Evolutionary conservation across 768 basidiomycete genomes (phyloP).

Genomic region (Tulasnella sp.): DNA sequence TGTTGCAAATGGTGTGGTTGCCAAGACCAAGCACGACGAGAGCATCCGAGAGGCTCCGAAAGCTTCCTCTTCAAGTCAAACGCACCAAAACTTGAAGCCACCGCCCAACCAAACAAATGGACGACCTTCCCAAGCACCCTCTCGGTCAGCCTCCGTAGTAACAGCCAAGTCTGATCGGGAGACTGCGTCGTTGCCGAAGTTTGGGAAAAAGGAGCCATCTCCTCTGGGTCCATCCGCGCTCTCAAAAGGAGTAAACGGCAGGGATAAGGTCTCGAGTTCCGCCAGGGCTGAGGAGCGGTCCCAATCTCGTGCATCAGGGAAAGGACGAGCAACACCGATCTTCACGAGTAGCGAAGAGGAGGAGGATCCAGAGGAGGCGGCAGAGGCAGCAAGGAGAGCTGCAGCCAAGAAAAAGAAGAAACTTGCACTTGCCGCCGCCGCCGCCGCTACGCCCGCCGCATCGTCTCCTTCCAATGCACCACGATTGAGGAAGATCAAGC

Average conservation of each 20-base stretch:
- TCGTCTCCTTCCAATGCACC: background rate
- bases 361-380: background rate
- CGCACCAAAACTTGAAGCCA: conserved; percentile 5
- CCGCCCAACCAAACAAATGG: conserved; percentile 15
- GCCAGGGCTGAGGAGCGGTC: background rate
- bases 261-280: background rate
- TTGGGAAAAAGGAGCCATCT: conserved; percentile 19
- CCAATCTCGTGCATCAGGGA: background rate
- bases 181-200: background rate
- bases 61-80: background rate
- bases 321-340: conserved; percentile 3
- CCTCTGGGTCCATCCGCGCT: conserved; percentile 18
- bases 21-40: background rate
- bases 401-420: conserved; percentile 12
- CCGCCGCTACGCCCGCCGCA: background rate
- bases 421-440: conserved; percentile 3
- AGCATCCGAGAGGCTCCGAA: background rate
- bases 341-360: conserved; percentile 28
- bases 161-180: conserved; percentile 17
- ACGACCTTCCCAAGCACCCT: background rate
- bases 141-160: background rate
- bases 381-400: background rate
- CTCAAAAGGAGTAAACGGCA: background rate
- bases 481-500: background rate
- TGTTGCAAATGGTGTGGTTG: background rate